Percentiles rank a stretch among this genome's conserved stretches.
Conservation (phyloP, 2,329 filamentous ascomycete species). For the Fusarium pininemorale region DNA sequence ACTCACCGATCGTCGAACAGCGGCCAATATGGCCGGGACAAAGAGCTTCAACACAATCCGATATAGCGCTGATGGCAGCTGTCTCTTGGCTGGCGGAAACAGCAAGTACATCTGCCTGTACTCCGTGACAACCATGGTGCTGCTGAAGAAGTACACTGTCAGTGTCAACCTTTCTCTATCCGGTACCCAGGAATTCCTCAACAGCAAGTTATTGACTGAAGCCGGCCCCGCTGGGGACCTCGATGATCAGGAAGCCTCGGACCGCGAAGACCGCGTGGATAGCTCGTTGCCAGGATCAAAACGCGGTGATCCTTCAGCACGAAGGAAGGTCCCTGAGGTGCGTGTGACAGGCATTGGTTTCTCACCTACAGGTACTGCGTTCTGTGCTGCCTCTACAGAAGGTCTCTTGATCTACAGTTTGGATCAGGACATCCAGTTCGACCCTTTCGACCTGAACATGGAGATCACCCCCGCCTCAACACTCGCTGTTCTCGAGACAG, state of each 20-base stretch:
- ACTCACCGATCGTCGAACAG: conserved; percentile 85
- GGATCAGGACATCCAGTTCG: conserved; percentile 85
- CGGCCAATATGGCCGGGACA: conserved; percentile 88
- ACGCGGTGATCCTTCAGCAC: conserved; percentile 81
- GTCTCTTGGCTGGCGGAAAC: conserved; percentile 89
- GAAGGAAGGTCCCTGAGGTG: conserved; percentile 82
- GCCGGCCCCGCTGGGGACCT: conserved; percentile 86
- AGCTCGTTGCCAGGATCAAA: conserved; percentile 83
- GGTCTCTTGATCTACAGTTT: conserved; percentile 93
- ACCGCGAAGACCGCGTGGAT: conserved; percentile 86
- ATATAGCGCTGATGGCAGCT: conserved; percentile 93
- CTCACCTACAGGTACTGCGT: conserved; percentile 86
- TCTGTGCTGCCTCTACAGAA: conserved; percentile 95
- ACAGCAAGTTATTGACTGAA: conserved; percentile 90
- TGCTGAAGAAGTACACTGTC: conserved; percentile 95
- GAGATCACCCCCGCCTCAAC: conserved; percentile 90
- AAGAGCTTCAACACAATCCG: conserved; percentile 89
- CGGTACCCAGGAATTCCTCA: conserved; percentile 96
- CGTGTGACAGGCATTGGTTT: conserved; percentile 87
- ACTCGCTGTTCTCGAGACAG: conserved; percentile 70
- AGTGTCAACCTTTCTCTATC: conserved; percentile 95
- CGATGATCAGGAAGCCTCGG: conserved; percentile 87
- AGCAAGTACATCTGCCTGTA: conserved; percentile 99
- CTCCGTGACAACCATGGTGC: conserved; percentile 88
- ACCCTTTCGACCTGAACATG: conserved; percentile 95